Conservation (phyloP, 176 grass and related monocot species). For the Miscanthus lutarioriparius region DNA sequence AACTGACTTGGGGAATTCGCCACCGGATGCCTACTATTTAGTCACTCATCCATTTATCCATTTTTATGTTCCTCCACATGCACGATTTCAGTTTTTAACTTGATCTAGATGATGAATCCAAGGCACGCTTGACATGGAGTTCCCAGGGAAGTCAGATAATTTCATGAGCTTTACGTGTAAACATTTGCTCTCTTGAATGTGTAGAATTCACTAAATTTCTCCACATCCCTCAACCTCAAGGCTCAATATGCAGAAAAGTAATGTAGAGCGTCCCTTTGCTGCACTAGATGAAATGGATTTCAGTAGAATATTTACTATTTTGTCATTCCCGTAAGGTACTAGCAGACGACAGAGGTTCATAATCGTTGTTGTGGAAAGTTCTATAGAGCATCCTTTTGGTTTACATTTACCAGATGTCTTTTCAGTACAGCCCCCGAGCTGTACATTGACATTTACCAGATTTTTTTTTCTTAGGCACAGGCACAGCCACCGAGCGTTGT, state of each 20-base stretch:
- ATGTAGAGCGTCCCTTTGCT: not conserved
- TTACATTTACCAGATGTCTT: not conserved
- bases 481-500: not conserved
- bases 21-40: not conserved
- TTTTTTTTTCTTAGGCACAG: not conserved
- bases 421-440: not conserved
- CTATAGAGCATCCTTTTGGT: not conserved
- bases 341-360: not conserved
- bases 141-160: not conserved
- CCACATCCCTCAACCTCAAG: not conserved
- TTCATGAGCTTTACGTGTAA: not conserved
- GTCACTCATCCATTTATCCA: not conserved
- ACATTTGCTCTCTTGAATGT: not conserved
- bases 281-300: not conserved
- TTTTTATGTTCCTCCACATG: not conserved
- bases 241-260: not conserved
- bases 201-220: constrained; percentile 4
- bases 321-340: not conserved
- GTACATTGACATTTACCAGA: not conserved
- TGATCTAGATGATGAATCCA: not conserved
- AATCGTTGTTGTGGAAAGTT: not conserved
- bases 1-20: constrained; percentile 4
- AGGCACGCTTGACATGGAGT: not conserved
- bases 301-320: not conserved
- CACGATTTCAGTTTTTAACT: not conserved